These are phyloP conservation scores for Pythium periplocum DNA, from an alignment of 352 stramenopile species.

Conservation along the genomic window DNA sequence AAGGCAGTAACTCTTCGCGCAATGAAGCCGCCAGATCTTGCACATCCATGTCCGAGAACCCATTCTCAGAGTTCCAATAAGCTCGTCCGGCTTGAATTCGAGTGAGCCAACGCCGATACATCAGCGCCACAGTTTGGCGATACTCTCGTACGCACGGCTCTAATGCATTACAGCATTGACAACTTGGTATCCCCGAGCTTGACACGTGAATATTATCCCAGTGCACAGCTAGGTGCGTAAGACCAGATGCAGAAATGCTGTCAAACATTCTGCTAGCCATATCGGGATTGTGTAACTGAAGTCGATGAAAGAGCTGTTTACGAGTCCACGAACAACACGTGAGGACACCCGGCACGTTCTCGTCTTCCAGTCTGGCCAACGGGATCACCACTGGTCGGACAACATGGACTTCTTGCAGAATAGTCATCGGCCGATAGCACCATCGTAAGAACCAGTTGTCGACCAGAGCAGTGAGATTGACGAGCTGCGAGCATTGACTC, in stretches of 20 bases:
- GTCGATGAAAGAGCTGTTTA: no score
- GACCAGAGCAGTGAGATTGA: background rate
- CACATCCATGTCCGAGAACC: background rate
- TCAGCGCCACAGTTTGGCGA: constrained; percentile 2
- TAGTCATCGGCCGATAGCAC: constrained; percentile 2
- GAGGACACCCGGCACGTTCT: background rate
- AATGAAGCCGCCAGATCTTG: background rate
- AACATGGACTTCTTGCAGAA: constrained; percentile 6
- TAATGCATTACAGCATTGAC: constrained; percentile 3
- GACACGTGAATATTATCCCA: constrained; percentile 10
- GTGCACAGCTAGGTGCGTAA: constrained; percentile 5
- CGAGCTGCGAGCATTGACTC: background rate
- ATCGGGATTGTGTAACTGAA: no score
- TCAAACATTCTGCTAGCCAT: no score
- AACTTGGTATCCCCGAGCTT: background rate
- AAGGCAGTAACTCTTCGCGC: constrained; percentile 2
- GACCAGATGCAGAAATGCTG: background rate
- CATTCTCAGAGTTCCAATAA: background rate
- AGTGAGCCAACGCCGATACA: constrained; percentile 8
- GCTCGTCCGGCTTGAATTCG: background rate
- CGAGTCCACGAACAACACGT: background rate
- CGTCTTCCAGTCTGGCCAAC: background rate
- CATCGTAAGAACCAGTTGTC: constrained; percentile 1
- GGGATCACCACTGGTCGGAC: constrained; percentile 2
- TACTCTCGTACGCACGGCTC: constrained; percentile 3